Evolutionary conservation across 2,329 filamentous ascomycete genomes (phyloP), one percentile per base, ranked within the genome.

Genomic region (Neurospora sp.): DNA sequence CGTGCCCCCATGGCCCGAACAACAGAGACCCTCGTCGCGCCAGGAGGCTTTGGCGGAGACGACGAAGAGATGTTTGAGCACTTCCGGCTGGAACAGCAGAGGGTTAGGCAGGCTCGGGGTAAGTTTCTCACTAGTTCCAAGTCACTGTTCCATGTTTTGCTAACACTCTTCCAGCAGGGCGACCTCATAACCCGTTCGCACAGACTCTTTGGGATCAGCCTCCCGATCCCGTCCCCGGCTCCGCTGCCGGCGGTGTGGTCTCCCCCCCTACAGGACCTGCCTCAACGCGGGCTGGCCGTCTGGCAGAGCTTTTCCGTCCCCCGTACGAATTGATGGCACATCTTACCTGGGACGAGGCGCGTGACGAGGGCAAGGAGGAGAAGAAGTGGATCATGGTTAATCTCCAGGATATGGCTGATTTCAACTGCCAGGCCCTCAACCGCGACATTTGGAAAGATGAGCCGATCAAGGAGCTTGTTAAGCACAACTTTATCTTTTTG

Each of bases 351-450:
- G 93, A 97, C 73, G 86, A 90, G 70, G 96, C 93, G 15, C 89
- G 96, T 69, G 88, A 94, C 17, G 85, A 93, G 75, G 96, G 95
- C 71, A 97, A 96, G 78, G 91, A 93, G 66, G 86, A 90, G 38
- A 90, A 93, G 83, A 97, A 97, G 80, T 99, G 96, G 96, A 87
- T 99, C 67, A 81, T 99, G 75, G 93, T 97, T 72, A 98, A 99
- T 78, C 89, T 99, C 17, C 96, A 99, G 80, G 94, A 99, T 78
- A 89, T 92, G 74, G 92, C 92, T 42, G 90, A 97, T 76, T 99
- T 99, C 79, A 92, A 96, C 79, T 99, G 96, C 79, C 96, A 99
- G 79, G 87, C 92, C 2, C 84, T 99, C 19, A 99, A 99, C 78
- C 88, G 96, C 66, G 96, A 99, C 78, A 89, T 98, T 69, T 99